Evolutionary conservation across 805 yeast species (phyloP).

Genomic region (Starmerella bombicola): DNA sequence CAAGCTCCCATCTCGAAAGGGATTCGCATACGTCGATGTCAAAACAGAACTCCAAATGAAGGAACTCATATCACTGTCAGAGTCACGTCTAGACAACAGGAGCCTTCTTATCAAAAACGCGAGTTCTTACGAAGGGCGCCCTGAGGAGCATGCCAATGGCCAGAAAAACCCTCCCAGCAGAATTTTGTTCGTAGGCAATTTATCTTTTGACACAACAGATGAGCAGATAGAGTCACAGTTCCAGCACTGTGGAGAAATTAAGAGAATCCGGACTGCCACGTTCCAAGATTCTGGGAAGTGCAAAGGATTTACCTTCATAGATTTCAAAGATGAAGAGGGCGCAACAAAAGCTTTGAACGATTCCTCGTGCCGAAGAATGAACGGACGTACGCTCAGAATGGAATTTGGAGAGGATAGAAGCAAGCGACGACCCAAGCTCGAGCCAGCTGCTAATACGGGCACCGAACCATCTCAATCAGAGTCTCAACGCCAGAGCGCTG

Average conservation of each 20-base stretch:
- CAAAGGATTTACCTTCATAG: constrained; percentile 90
- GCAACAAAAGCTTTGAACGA: constrained; percentile 75
- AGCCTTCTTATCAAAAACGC: constrained; percentile 75
- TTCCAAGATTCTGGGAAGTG: constrained; percentile 93
- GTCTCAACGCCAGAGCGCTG: background rate
- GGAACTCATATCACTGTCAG: constrained; percentile 56
- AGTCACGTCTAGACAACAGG: constrained; percentile 65
- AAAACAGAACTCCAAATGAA: constrained; percentile 45
- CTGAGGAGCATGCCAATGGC: constrained; percentile 39
- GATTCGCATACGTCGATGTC: constrained; percentile 88
- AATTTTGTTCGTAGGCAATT: constrained; percentile 81
- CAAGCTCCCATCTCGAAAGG: constrained; percentile 59
- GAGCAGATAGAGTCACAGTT: constrained; percentile 69
- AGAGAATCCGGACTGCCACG: constrained; percentile 88
- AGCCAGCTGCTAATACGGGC: background rate
- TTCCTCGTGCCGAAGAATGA: constrained; percentile 48
- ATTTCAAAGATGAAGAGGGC: constrained; percentile 66
- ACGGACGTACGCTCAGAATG: constrained; percentile 66
- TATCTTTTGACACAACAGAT: constrained; percentile 82
- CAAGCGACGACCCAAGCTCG: constrained; percentile 44
- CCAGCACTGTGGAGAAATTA: constrained; percentile 82
- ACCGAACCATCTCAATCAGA: background rate
- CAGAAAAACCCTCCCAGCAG: constrained; percentile 74
- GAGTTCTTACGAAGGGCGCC: constrained; percentile 76
- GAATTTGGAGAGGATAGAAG: constrained; percentile 95